Evolutionary conservation across 306 rosid species (phyloP).

Genomic region (Acmispon strigosus): DNA sequence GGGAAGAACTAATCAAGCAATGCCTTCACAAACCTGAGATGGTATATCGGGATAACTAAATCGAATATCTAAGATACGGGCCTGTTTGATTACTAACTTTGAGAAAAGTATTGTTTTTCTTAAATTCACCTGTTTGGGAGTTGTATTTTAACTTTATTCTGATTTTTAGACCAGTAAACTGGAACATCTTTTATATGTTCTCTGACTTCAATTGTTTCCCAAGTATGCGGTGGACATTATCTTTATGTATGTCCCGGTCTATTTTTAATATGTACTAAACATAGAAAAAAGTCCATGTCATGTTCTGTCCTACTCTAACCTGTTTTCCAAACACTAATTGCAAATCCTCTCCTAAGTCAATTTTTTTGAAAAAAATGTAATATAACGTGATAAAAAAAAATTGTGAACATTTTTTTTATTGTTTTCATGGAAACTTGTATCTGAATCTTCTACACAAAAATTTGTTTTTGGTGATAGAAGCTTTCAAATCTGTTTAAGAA

Average conservation of each 20-base stretch:
- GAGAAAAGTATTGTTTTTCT: background rate
- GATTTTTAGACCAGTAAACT: background rate
- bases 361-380: background rate
- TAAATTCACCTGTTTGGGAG: background rate
- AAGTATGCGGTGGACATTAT: background rate
- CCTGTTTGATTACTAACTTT: background rate
- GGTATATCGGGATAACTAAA: conserved; percentile 19
- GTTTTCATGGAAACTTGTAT: background rate
- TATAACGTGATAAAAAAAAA: background rate
- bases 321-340: background rate
- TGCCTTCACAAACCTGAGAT: conserved; percentile 49
- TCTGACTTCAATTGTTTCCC: background rate
- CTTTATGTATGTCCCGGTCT: background rate
- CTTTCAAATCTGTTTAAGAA: background rate
- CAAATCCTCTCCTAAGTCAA: background rate
- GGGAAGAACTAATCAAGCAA: conserved; percentile 55
- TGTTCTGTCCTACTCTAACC: background rate
- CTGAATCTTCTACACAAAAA: background rate
- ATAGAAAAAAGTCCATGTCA: background rate
- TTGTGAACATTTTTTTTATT: background rate
- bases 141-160: background rate
- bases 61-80: conserved; percentile 1
- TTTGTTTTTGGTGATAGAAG: background rate
- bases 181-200: background rate
- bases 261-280: background rate